Percentiles rank a stretch among this genome's conserved stretches.
Evolutionary conservation across 805 yeast species (phyloP).

Genomic region (Hanseniaspora nectarophila): DNA sequence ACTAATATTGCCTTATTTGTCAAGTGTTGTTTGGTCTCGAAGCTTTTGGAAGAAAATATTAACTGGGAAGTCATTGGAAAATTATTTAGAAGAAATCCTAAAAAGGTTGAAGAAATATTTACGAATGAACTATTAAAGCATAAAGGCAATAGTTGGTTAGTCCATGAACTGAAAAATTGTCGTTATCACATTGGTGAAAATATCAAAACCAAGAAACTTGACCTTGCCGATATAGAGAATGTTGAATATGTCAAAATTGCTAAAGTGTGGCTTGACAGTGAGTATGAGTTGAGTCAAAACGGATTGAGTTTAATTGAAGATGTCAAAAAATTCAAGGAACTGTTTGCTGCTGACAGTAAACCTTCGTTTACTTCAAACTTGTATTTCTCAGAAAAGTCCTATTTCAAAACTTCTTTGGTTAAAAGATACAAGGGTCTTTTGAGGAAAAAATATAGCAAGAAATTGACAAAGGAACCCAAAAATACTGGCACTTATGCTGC

Average conservation of each 20-base stretch:
- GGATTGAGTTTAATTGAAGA: not conserved
- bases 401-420: constrained; percentile 10
- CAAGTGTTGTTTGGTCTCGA: constrained; percentile 55
- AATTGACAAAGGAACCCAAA: too few species aligned
- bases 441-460: not conserved
- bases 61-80: constrained; percentile 53
- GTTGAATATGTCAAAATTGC: constrained; percentile 5
- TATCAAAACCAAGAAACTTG: not conserved
- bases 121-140: not conserved
- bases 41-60: constrained; percentile 48
- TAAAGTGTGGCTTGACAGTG: constrained; percentile 1
- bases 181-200: not conserved
- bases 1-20: constrained; percentile 44
- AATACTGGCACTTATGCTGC: not conserved
- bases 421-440: constrained; percentile 10
- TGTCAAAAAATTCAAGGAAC: not conserved
- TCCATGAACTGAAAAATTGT: not conserved
- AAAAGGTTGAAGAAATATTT: constrained; percentile 1
- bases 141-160: constrained; percentile 2
- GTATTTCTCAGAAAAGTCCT: constrained; percentile 11
- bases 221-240: constrained; percentile 1
- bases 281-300: not conserved
- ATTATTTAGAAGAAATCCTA: constrained; percentile 31
- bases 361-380: not conserved
- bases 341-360: not conserved